Conservation (phyloP, 148 eudicot species). For the Dysphania ambrosioides region DNA sequence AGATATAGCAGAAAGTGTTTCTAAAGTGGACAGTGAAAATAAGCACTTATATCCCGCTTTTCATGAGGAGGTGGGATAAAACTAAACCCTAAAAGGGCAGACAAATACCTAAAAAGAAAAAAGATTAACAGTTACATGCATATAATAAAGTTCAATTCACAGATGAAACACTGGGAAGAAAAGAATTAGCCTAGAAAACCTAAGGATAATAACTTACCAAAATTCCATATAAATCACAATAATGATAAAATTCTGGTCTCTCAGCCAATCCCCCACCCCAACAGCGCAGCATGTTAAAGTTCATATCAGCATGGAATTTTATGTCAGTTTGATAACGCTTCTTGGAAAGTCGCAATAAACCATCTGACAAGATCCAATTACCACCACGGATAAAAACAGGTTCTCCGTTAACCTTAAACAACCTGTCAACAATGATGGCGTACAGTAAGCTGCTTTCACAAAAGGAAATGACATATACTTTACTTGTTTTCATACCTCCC, state of each 20-base stretch:
- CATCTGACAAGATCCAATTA: conserved; percentile 98
- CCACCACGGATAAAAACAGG: conserved; percentile 97
- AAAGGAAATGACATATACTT: not conserved
- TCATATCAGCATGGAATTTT: conserved; percentile 97
- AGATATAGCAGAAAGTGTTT: not conserved
- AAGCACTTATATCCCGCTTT: not conserved
- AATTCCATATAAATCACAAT: conserved; percentile 84
- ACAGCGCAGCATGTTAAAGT: conserved; percentile 97
- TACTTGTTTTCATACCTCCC: conserved; percentile 61
- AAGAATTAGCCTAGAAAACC: not conserved
- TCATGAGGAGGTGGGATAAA: not conserved
- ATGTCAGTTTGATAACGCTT: conserved; percentile 88
- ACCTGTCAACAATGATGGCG: conserved; percentile 35
- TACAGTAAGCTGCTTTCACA: not conserved
- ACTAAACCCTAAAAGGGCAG: not conserved
- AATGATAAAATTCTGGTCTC: conserved; percentile 94
- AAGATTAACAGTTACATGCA: not conserved
- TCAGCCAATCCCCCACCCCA: conserved; percentile 99
- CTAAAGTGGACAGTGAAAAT: not conserved
- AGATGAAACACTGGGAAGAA: not conserved
- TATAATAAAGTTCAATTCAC: not conserved
- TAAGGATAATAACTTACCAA: conserved; percentile 47
- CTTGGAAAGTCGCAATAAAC: conserved; percentile 80
- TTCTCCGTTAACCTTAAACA: conserved; percentile 93
- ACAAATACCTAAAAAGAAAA: not conserved